Base-by-base conservation (phyloP, 139 green algal genomes). In the Gonium pectorale region DNA sequence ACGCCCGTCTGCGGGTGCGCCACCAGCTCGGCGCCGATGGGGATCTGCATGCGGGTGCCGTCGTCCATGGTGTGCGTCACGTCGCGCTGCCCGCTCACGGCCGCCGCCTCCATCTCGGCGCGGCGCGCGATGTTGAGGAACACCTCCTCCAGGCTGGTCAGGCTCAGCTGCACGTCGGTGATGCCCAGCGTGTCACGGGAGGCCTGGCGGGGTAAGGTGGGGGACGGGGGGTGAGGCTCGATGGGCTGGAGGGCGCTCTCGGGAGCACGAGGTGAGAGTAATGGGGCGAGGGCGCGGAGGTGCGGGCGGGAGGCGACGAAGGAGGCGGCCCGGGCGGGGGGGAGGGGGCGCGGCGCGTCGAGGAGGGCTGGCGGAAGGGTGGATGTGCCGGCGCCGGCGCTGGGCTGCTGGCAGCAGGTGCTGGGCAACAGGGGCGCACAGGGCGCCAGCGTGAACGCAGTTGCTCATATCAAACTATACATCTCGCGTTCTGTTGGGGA, bases 101-200 rank as follows among this genome's bases (percentile, higher is more conserved):
- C 72, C 22, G 92, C 91, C n/a, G 90, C 91, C 78, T 95, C 92
- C 56, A 96, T 21, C 87, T 96, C 93, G 9, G 93, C 93, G 43
- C 89, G 75, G 35, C 90, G 89, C 5, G 95, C 94, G 37, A 98
- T 97, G 51, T 82, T 93, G 37, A 98, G 90, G 89, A 98, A 98
- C 2, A 98, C 95, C 86, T 96, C 93, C 88, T 96, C 93, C 43
- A 97, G 90, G 13, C 62, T 87, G 13, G 95, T 92, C 56, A 96
- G 80, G 44, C 83, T 87, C 27, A 96, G 90, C 86, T 97, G 93
- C 51, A 95, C 70, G 86, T 97, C 95, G 24, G 86, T 91, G 19
- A 96, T 81, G 27, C 92, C 90, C 67, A 97, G 86, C 41, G 70
- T 21, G 24, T 70, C 41, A 17, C 88, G 83, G 22, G 37, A 21